Conservation (phyloP, 345 rosid genomes). For the Citrus reticulata region DNA sequence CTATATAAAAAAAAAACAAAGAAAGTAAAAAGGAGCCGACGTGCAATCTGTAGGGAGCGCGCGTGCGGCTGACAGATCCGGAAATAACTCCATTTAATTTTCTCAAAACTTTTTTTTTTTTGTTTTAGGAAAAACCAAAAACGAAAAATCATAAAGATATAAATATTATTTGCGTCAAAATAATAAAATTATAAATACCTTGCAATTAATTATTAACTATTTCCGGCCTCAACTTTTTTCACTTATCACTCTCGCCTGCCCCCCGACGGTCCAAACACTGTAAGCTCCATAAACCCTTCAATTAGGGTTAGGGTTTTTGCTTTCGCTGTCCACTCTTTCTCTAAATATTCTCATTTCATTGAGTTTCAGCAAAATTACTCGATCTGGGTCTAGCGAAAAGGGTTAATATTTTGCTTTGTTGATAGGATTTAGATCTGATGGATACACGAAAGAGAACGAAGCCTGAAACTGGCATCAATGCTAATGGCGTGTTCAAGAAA, state of each 20-base stretch:
- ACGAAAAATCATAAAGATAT: too few species aligned
- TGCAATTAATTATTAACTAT: too few species aligned
- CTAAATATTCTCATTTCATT: not conserved
- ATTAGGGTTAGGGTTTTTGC: conserved; percentile 34
- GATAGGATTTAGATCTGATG: conserved; percentile 49
- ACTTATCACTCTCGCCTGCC: not conserved
- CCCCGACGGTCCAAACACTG: too few species aligned
- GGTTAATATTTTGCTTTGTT: not conserved
- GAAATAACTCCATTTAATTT: too few species aligned
- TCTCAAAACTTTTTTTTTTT: too few species aligned
- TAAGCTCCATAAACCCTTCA: conserved; percentile 15
- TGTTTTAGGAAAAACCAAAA: too few species aligned
- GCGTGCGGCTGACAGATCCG: not conserved
- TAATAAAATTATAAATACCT: too few species aligned
- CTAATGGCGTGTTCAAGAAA: conserved; percentile 75
- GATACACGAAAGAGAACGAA: conserved; percentile 76
- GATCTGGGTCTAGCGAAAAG: not conserved
- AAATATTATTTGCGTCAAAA: too few species aligned
- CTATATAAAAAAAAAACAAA: not conserved
- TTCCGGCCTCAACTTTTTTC: not conserved
- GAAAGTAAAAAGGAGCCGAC: not conserved
- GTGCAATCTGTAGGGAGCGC: not conserved
- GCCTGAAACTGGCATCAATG: conserved; percentile 42
- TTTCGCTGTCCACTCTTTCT: not conserved
- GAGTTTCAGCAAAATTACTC: not conserved